phyloP scores from a whole-genome alignment of 176 grass and related monocot species.

The bread wheat (Triticum aestivum) region DNA sequence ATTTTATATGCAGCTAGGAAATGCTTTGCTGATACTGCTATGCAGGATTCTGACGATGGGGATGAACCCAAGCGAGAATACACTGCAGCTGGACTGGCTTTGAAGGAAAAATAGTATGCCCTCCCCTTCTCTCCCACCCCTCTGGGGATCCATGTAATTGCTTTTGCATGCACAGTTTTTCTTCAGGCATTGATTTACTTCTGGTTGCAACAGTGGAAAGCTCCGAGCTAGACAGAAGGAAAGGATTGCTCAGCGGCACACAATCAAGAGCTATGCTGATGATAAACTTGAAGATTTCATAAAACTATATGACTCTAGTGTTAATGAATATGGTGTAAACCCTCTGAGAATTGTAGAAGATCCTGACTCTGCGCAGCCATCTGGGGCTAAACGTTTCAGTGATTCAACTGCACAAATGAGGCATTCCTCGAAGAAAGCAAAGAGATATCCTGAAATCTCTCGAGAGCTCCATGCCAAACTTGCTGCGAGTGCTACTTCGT shows the following conservation, averaged over 20 bases:
- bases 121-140: background rate
- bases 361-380: constrained; percentile 35
- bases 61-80: constrained; percentile 78
- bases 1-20: constrained; percentile 19
- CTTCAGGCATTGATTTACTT: constrained; percentile 38
- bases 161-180: constrained; percentile 29
- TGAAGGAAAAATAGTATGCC: constrained; percentile 98
- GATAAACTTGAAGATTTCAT: constrained; percentile 45
- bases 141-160: constrained; percentile 2
- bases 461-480: constrained; percentile 55
- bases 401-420: constrained; percentile 50
- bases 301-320: constrained; percentile 38
- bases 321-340: constrained; percentile 47
- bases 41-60: constrained; percentile 81
- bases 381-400: constrained; percentile 42
- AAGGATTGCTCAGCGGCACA: constrained; percentile 70
- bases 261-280: constrained; percentile 33
- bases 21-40: constrained; percentile 45
- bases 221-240: constrained; percentile 92
- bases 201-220: constrained; percentile 66
- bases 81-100: constrained; percentile 71
- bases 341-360: constrained; percentile 42
- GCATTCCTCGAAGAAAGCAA: constrained; percentile 55
- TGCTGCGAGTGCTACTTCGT: constrained; percentile 36
- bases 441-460: constrained; percentile 55